Evolutionary conservation across 352 stramenopile genomes (phyloP), one percentile per base, ranked within the genome.

Genomic region (Pythium aristosporum): DNA sequence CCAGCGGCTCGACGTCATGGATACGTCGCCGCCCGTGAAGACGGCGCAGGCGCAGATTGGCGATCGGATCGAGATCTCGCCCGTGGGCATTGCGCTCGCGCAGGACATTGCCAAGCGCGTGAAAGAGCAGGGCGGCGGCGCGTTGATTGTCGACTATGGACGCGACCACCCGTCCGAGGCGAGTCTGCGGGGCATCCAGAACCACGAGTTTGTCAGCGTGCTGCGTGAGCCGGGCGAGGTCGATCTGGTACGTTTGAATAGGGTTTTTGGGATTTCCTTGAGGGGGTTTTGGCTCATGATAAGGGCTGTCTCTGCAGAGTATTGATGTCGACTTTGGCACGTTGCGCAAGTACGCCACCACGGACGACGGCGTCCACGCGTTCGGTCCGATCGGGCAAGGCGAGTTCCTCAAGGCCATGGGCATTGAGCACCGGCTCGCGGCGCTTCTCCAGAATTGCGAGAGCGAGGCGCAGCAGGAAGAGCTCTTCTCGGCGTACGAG

Each of bases 121-220:
- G 25, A 76, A 87, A 39, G 77, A 89, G 47, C 82, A 86, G 48
- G 78, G 91, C 23, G 96, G 94, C 23, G 85, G 80, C 12, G 94
- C 94, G 16, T 67, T 99, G 5, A 89, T 98, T 37, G 82, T 99
- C 57, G 96, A 99, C 77, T 99, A 99, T 73, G 96, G 96, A 52
- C 85, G 96, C 72, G 89, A 98, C 65, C 88, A 94, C 51, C 88
- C 88, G 41, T 94, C 82, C 1, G 74, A 80, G 57, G 82, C 98
- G 60, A 98, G 89, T 73, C 69, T 98, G 46, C 94, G 96, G 42
- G 96, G 88, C 57, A 98, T 99, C 77, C 89, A 94, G 65, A 87
- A 88, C 68, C 96, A 99, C 75, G 64, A 89, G 70, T 97, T 98
- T 73, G 94, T 98, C n/a, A 91, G 91, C 56, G 82, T 96, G 36